Evolutionary conservation across 2,329 filamentous ascomycete species (phyloP).

Genomic region (Dactylellina haptotyla): DNA sequence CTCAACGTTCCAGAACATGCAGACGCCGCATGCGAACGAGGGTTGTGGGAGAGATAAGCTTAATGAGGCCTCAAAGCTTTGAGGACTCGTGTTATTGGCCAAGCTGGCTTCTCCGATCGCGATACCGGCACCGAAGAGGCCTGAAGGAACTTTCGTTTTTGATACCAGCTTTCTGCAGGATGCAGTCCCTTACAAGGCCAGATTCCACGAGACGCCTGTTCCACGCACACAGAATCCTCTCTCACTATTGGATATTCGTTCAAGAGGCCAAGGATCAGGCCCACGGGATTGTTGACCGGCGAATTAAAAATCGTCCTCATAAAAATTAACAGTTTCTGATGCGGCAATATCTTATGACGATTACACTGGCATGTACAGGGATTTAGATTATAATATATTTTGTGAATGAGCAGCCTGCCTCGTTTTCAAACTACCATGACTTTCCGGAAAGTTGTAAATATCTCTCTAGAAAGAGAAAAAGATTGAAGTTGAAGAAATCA

Average conservation of each 20-base stretch:
- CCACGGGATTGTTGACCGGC: background rate
- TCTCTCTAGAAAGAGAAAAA: no score
- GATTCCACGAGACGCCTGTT: no score
- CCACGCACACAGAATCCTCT: no score
- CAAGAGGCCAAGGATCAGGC: background rate
- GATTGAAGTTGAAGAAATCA: no score
- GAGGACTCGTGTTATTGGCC: conserved; percentile 9
- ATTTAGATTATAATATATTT: no score
- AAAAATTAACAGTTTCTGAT: conserved; percentile 11
- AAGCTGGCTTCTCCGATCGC: conserved; percentile 16
- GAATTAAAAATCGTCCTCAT: background rate
- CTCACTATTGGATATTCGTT: background rate
- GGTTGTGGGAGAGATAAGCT: conserved; percentile 4
- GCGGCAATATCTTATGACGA: conserved; percentile 4
- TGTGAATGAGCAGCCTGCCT: no score
- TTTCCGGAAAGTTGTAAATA: no score
- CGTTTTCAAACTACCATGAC: no score
- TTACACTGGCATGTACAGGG: background rate
- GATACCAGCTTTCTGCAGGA: background rate
- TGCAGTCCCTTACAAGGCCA: no score
- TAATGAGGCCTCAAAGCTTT: background rate
- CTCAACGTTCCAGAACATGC: conserved; percentile 47
- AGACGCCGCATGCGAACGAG: conserved; percentile 9
- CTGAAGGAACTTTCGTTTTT: background rate
- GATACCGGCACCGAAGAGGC: background rate